Base-by-base conservation (phyloP, 192 early-diverging fungal genomes). In the Linnemannia hyalina region DNA sequence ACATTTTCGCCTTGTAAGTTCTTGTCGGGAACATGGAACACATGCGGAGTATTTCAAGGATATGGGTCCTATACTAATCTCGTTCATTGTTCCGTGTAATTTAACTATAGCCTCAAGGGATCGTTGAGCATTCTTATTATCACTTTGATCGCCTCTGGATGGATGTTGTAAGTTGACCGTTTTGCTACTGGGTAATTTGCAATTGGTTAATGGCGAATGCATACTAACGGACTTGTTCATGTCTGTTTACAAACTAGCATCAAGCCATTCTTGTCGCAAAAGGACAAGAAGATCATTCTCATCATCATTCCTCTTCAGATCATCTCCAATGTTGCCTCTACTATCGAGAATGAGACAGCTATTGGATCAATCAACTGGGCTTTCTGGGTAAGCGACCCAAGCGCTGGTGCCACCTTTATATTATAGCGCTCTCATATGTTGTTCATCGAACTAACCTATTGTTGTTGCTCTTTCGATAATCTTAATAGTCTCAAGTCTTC, bases 231-330 rank as follows among this genome's bases (percentile, higher is more conserved):
- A 4, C 29, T 65, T 65, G 26, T 4, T 6, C 41, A 55, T 41
- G 20, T 47, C 8, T 55, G 4, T 32, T 23, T 18, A 2, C 47
- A 8, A 9, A 70, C 36, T 73, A 85, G 83, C 78, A 91, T 92
- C 70, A 91, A 91, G 68, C 90, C 90, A 63, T 92, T 92, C 74
- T 68, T 92, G 29, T 90, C 89, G 4, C 73, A 80, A 74, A 89
- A 89, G 46, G 92, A 92, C 77, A 92, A 92, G 71, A 85, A 82
- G 70, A 82, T 92, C n/a, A 88, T 92, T 42, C 88, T 87, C 8
- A 80, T 89, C 41, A 88, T 92, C 47, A 85, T 92, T 16, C 92
- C 92, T 26, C 74, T 91, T 3, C 92, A 92, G 89, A 82, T 91
- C 23, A 40, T 92, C 15, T 89, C 92, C 65, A 91, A 91, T 68